These are phyloP conservation scores for Schoenoplectus tabernaemontani DNA, from an alignment of 202 grass and related monocot genomes.

Conservation along the genomic window DNA sequence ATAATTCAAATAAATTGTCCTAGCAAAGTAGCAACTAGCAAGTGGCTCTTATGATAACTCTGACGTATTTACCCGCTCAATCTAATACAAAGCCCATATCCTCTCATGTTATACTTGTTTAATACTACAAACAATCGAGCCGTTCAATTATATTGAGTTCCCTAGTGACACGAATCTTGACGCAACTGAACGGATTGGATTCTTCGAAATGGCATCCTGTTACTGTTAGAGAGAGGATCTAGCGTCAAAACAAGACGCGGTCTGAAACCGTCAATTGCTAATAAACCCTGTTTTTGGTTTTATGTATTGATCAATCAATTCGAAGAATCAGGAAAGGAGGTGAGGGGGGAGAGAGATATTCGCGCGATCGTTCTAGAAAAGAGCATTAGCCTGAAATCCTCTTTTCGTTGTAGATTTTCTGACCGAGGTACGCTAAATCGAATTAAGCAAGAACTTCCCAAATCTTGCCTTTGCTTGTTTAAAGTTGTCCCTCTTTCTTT, in stretches of 20 bases:
- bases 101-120: neutral
- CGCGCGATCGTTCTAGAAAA: neutral
- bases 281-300: neutral
- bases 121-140: neutral
- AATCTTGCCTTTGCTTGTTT: conserved; percentile 12
- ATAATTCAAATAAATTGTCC: neutral
- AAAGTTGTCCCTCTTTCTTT: neutral
- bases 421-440: neutral
- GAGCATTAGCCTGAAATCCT: neutral
- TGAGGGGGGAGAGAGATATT: neutral
- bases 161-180: neutral
- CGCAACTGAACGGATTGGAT: neutral
- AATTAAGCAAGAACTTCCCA: conserved; percentile 1
- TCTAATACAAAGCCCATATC: neutral
- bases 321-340: neutral
- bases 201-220: no score
- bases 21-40: neutral
- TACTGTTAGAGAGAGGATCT: neutral
- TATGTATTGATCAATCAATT: neutral
- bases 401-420: neutral
- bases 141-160: neutral
- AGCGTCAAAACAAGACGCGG: neutral
- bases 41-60: neutral
- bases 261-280: neutral
- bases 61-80: neutral